Evolutionary conservation across 2,329 filamentous ascomycete species (phyloP).

Genomic region (Parastagonospora avenae): DNA sequence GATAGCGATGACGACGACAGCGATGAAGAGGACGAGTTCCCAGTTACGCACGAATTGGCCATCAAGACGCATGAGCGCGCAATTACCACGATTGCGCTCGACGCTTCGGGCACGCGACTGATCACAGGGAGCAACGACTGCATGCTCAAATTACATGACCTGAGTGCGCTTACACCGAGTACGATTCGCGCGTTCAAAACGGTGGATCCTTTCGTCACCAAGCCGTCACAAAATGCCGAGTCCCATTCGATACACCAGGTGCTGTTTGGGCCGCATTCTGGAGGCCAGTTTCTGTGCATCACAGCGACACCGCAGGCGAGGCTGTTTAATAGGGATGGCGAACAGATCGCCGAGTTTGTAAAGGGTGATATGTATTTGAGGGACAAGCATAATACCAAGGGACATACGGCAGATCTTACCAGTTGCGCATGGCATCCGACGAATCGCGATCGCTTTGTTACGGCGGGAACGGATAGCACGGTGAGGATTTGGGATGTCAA

Average conservation of each 20-base stretch:
- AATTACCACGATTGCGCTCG: slow-evolving; percentile 81
- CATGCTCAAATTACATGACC: slow-evolving; percentile 90
- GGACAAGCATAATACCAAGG: slow-evolving; percentile 97
- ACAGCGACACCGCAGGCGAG: slow-evolving; percentile 89
- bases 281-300: slow-evolving; percentile 81
- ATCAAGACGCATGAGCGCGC: slow-evolving; percentile 91
- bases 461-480: slow-evolving; percentile 93
- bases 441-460: slow-evolving; percentile 83
- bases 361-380: slow-evolving; percentile 99
- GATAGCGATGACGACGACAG: slow-evolving; percentile 65
- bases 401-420: slow-evolving; percentile 90
- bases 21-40: slow-evolving; percentile 81
- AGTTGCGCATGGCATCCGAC: slow-evolving; percentile 90
- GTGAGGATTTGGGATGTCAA: slow-evolving; percentile 97
- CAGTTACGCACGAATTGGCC: slow-evolving; percentile 89
- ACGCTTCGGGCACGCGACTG: slow-evolving; percentile 82
- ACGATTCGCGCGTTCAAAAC: slow-evolving; percentile 93
- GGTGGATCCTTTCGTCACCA: slow-evolving; percentile 82
- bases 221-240: slow-evolving; percentile 72
- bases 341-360: slow-evolving; percentile 82
- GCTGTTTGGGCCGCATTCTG: slow-evolving; percentile 82
- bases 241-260: slow-evolving; percentile 87
- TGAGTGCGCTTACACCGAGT: slow-evolving; percentile 92
- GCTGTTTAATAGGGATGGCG: slow-evolving; percentile 87
- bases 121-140: slow-evolving; percentile 93